These are phyloP conservation scores for Solanum aculeatissimum DNA, from an alignment of 305 asterid genomes.

Conservation along the genomic window DNA sequence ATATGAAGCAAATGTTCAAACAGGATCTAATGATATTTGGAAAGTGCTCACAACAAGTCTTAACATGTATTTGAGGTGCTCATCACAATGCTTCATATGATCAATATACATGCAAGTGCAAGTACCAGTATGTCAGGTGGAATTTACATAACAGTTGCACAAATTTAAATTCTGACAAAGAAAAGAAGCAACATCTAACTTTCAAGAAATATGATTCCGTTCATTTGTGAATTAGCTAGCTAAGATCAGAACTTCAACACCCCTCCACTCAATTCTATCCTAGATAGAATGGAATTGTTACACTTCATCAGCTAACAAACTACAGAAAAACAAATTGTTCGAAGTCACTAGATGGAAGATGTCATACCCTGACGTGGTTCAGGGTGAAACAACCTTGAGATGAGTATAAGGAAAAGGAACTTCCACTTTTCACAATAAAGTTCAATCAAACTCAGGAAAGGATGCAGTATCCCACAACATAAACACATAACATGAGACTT, in stretches of 20 bases:
- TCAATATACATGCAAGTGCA: not conserved
- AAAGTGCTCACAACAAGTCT: not conserved
- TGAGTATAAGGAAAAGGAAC: not conserved
- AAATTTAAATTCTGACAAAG: not conserved
- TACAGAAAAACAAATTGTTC: not conserved
- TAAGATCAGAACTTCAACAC: not conserved
- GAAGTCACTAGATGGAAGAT: not conserved
- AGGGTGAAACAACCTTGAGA: not conserved
- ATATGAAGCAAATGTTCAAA: constrained; percentile 1
- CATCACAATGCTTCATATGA: not conserved
- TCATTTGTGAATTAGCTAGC: not conserved
- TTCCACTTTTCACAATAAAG: not conserved
- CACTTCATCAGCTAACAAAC: not conserved
- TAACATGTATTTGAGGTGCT: not conserved
- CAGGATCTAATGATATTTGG: not conserved
- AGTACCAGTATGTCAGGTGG: not conserved
- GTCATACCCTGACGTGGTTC: not conserved
- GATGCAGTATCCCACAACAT: not conserved
- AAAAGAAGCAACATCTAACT: not conserved
- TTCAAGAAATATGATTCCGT: not conserved
- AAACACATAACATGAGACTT: not conserved
- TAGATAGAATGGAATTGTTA: not conserved
- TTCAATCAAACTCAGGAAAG: not conserved
- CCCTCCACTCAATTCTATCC: not conserved
- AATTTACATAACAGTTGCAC: not conserved